These are phyloP conservation scores for Lentinula edodes DNA, from an alignment of 768 basidiomycete species.

Conservation along the genomic window DNA sequence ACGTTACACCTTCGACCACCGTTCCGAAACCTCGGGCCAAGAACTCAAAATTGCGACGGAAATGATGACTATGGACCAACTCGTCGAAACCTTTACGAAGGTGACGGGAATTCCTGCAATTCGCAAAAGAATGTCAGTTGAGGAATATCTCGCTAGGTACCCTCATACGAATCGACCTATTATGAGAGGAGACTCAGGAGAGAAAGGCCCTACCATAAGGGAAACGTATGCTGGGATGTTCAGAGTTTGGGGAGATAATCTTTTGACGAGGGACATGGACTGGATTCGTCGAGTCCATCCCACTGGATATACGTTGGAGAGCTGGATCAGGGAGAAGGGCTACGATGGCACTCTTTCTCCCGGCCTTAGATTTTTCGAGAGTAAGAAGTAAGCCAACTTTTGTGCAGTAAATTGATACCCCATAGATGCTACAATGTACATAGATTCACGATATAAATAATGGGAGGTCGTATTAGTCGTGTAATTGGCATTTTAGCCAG, in stretches of 20 bases:
- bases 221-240: conserved; percentile 41
- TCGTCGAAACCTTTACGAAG: conserved; percentile 29
- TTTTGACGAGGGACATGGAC: conserved; percentile 37
- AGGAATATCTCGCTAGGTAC: conserved; percentile 27
- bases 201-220: conserved; percentile 23
- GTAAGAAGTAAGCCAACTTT: neutral
- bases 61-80: conserved; percentile 29
- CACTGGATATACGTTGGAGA: conserved; percentile 26
- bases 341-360: conserved; percentile 19
- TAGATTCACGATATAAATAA: too few species aligned
- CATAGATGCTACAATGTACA: too few species aligned
- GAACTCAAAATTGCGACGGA: conserved; percentile 34
- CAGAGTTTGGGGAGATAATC: conserved; percentile 36
- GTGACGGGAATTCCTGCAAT: conserved; percentile 31
- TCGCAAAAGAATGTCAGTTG: conserved; percentile 23
- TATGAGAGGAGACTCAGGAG: conserved; percentile 17
- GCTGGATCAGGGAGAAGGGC: conserved; percentile 32
- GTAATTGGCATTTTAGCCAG: too few species aligned
- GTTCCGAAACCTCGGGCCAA: conserved; percentile 25
- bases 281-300: conserved; percentile 38
- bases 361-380: neutral
- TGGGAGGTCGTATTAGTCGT: too few species aligned
- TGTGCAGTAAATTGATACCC: too few species aligned
- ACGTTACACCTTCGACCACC: conserved; percentile 33
- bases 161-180: conserved; percentile 22